Percentiles rank a stretch among this genome's conserved stretches.
Conservation (phyloP, 768 basidiomycete species). For the Lyophyllum semitale region DNA sequence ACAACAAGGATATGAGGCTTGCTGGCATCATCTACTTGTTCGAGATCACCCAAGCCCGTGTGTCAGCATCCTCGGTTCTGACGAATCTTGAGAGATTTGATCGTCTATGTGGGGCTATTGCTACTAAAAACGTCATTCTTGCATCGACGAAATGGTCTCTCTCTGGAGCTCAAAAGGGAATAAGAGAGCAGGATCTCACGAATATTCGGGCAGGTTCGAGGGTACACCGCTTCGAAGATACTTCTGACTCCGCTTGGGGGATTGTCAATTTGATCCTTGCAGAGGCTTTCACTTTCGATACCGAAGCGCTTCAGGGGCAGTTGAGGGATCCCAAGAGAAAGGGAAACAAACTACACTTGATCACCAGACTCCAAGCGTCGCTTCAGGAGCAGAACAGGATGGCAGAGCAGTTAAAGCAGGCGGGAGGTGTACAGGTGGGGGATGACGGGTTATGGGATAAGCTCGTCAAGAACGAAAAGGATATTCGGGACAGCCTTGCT, state of each 20-base stretch:
- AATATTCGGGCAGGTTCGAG: constrained; percentile 11
- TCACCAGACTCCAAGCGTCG: not conserved
- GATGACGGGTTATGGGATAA: constrained; percentile 2
- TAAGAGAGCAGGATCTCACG: constrained; percentile 6
- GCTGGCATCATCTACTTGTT: constrained; percentile 15
- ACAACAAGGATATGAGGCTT: constrained; percentile 9
- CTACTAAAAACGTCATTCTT: constrained; percentile 13
- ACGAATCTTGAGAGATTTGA: constrained; percentile 14
- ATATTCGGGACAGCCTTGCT: constrained; percentile 12
- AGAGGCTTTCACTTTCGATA: constrained; percentile 12
- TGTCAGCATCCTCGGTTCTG: constrained; percentile 2
- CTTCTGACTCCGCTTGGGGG: constrained; percentile 14
- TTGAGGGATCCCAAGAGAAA: constrained; percentile 6
- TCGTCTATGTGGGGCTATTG: constrained; percentile 6
- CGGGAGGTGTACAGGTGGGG: not conserved
- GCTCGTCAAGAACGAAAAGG: constrained; percentile 13
- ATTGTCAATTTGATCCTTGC: constrained; percentile 12
- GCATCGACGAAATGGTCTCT: constrained; percentile 16
- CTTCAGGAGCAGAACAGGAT: constrained; percentile 5
- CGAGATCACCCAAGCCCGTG: constrained; percentile 15
- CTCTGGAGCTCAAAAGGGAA: constrained; percentile 3
- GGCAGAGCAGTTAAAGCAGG: constrained; percentile 11
- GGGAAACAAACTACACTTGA: not conserved
- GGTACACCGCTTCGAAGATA: constrained; percentile 12
- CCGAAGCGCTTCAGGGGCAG: constrained; percentile 6